Percentiles rank a stretch among this genome's conserved stretches.
These are phyloP conservation scores for Pseudomassariella vexata DNA, from an alignment of 2,329 filamentous ascomycete species.

Conservation along the genomic window DNA sequence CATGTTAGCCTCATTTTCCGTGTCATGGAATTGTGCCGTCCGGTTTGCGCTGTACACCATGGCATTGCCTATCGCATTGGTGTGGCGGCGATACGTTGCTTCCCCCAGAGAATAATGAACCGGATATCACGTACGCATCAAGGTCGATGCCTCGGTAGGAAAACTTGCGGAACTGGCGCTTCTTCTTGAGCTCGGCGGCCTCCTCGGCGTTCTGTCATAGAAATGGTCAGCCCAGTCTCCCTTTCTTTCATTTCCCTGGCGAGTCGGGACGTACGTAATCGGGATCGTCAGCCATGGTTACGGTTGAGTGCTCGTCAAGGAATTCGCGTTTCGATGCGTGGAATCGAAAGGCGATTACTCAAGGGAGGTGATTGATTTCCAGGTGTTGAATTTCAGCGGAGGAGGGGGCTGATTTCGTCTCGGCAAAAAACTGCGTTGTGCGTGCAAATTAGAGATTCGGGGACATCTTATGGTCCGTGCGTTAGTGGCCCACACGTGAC, in stretches of 20 bases:
- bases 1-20: conserved; percentile 11
- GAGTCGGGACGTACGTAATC: conserved; percentile 69
- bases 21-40: background rate
- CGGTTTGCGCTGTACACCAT: too few species aligned
- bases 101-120: background rate
- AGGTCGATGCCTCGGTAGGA: conserved; percentile 99
- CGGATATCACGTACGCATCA: conserved; percentile 73
- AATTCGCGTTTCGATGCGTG: conserved; percentile 38
- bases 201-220: conserved; percentile 79
- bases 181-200: conserved; percentile 99
- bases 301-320: conserved; percentile 33
- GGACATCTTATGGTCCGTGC: too few species aligned
- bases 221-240: conserved; percentile 25
- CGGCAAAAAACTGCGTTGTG: too few species aligned
- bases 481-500: too few species aligned
- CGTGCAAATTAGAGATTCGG: too few species aligned
- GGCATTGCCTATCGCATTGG: too few species aligned
- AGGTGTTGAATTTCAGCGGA: conserved; percentile 11
- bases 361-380: too few species aligned
- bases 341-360: conserved; percentile 38
- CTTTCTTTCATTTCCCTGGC: background rate
- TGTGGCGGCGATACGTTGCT: too few species aligned
- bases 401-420: too few species aligned
- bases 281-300: conserved; percentile 70
- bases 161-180: conserved; percentile 99